Conservation (phyloP, 768 basidiomycete species). For the Phanerochaete carnosa region DNA sequence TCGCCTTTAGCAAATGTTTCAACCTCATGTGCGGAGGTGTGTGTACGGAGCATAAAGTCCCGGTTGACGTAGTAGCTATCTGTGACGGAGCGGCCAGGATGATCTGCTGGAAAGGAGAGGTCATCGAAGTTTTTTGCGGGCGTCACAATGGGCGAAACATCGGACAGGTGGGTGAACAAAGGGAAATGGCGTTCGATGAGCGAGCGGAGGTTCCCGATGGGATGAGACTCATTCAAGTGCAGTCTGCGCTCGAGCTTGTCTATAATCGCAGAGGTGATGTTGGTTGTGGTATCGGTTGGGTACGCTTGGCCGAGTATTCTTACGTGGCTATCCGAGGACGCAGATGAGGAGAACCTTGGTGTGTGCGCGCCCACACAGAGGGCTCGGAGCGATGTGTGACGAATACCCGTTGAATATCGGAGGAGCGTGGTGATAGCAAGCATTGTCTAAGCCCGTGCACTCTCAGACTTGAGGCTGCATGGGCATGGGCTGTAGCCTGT, state of each 20-base stretch:
- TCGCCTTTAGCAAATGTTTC: slow-evolving; percentile 78
- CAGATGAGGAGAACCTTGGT: neutral
- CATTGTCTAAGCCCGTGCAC: neutral
- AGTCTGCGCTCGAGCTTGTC: slow-evolving; percentile 75
- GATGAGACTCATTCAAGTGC: slow-evolving; percentile 76
- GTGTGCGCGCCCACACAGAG: neutral
- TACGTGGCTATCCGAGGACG: slow-evolving; percentile 22
- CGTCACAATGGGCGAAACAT: slow-evolving; percentile 85
- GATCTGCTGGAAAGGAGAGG: slow-evolving; percentile 89
- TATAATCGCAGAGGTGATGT: slow-evolving; percentile 82
- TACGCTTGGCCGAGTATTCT: slow-evolving; percentile 66
- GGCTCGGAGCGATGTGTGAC: neutral
- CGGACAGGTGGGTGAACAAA: slow-evolving; percentile 66
- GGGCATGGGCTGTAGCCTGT: neutral
- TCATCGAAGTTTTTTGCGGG: slow-evolving; percentile 95
- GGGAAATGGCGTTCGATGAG: slow-evolving; percentile 86
- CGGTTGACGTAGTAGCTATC: slow-evolving; percentile 97
- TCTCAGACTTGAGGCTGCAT: neutral
- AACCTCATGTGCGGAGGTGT: slow-evolving; percentile 98
- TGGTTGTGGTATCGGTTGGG: slow-evolving; percentile 75
- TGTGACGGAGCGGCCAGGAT: slow-evolving; percentile 85
- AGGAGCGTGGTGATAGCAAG: neutral
- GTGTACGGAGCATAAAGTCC: slow-evolving; percentile 89
- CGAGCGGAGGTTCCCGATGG: slow-evolving; percentile 78
- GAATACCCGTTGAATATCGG: neutral